Evolutionary conservation across 305 asterid genomes (phyloP), one percentile per base, ranked within the genome.

Genomic region (Vinca major): DNA sequence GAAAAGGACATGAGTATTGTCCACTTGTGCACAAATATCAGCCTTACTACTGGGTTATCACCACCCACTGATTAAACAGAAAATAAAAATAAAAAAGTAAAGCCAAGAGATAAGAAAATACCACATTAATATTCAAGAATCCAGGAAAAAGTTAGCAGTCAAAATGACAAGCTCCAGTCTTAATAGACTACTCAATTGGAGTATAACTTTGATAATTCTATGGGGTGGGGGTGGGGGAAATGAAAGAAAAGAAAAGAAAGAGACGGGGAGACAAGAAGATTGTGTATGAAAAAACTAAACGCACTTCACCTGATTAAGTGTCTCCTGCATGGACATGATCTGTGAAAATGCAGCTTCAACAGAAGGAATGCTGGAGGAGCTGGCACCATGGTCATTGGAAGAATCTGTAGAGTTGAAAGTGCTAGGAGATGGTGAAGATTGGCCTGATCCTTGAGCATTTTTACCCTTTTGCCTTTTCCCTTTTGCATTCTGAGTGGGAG

Each of bases 381-480:
- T 79, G 62, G 81, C 71, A 69, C 80, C 92, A 10, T 83, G 80
- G 77, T 88, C 92, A 70, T 57, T 78, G 44, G 80, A 77, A 60
- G 89, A 78, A 75, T 88, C 89, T 5, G 80, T 58, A 51, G 87
- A 79, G 70, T 82, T 80, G 68, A 82, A 82, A 53, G 69, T 78
- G 72, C 79, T 78, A 14, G 82, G 86, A 39, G 89, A 77, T 62
- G 84, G 81, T 49, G 86, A 86, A 44, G 84, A 58, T 62, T 73
- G 68, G 54, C 74, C 80, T 67, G 88, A 82, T 63, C 78, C 94
- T 75, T 85, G 90, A 66, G 82, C 81, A 80, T 71, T 80, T 79
- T 85, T 89, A 71, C 90, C 98, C 73, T 88, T 91, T 63, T 86
- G 92, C 74, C 70, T 86, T 76, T 89, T 91, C 55, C 86, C 87